Base-by-base conservation (phyloP, 352 stramenopile genomes). In the Blastocystis sp. region DNA sequence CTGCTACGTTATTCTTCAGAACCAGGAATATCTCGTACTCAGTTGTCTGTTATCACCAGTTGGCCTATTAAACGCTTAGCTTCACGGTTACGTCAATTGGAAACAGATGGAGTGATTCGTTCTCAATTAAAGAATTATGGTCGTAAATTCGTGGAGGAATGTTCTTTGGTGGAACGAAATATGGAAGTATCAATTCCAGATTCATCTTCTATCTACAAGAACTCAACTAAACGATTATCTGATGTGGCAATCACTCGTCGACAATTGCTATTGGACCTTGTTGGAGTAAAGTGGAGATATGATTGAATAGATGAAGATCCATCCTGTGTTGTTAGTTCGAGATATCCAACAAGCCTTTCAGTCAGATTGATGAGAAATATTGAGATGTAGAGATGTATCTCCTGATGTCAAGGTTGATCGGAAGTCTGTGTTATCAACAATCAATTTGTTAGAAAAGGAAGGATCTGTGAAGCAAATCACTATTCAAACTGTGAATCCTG, bases 281-380 rank as follows among this genome's bases (percentile, higher is more conserved):
- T 80, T 27, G 1, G 46, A 58, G 29, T 16, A 12, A 58, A 37
- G 19, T 27, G 49, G 14, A 19, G 14, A 14, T 19, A 16, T 78
- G 37, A 78, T 19, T n/a, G 35, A n/a, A 24, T 78, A 78, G 66
- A 42, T 78, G 16, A 35, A 80, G 46, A 59, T 65, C 27, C 35
- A 80, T 11, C 39, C 11, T 0, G 69, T 80, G 69, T 42, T 80
- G 69, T n/a, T 80, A 29, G 11, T 29, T 6, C 46, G 37, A 3
- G 69, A 80, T 16, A 32, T 80, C 9, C 9, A n/a, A 9, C n/a
- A 19, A 9, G 7, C n/a, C 14, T 16, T 80, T 0, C 16, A 49
- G 69, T 80, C 27, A 12, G 39, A 7, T 14, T 9, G 43, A 0
- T 24, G 43, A 42, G 19, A 43, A 24, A 16, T 21, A 4, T 43